Evolutionary conservation across 208 protist genomes (phyloP), one percentile per base, ranked within the genome.

Genomic region (Trypanosoma lewisi): DNA sequence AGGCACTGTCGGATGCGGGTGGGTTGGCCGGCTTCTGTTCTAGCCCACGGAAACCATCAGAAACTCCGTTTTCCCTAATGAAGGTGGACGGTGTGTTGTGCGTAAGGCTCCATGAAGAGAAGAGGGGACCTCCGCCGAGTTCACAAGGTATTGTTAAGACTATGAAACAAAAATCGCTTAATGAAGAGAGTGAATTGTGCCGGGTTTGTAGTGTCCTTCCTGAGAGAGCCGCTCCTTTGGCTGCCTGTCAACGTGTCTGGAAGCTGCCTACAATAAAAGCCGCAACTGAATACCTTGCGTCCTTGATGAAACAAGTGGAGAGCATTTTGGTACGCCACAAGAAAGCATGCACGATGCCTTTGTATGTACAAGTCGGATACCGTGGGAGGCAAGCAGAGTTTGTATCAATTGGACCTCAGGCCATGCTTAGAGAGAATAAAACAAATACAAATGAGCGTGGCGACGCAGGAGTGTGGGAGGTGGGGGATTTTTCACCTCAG

Each of bases 181-280:
- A 14, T 44, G n/a, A 28, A 3, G 11, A 8, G 27, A 30, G 25
- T 0, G 44, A 56, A 39, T 25, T 69, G 23, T 25, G 28, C 9
- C 8, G 9, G 2, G 28, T 55, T 12, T 62, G 31, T 28, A 72
- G 37, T 16, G 2, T 45, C 9, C 41, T 72, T 44, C 67, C 67
- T 17, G 25, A 61, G 2, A 56, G 33, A 55, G 36, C 58, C 41
- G 67, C 55, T 23, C 11, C 48, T 9, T 25, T 72, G 16, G 34
- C n/a, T 39, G 25, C 58, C 0, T 72, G 67, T 54, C 67, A 61
- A 27, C 57, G 67, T 52, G 56, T 25, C 16, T 72, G 67, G 67
- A 36, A 54, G 17, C 30, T 72, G 9, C 25, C 56, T 16, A 55
- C 37, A 7, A 17, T 60, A n/a, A 41, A 60, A 12, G 51, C 16